Percentiles rank a stretch among this genome's conserved stretches.
These are phyloP conservation scores for Plasmodium fragile DNA, from an alignment of 169 alveolate species.

Conservation along the genomic window DNA sequence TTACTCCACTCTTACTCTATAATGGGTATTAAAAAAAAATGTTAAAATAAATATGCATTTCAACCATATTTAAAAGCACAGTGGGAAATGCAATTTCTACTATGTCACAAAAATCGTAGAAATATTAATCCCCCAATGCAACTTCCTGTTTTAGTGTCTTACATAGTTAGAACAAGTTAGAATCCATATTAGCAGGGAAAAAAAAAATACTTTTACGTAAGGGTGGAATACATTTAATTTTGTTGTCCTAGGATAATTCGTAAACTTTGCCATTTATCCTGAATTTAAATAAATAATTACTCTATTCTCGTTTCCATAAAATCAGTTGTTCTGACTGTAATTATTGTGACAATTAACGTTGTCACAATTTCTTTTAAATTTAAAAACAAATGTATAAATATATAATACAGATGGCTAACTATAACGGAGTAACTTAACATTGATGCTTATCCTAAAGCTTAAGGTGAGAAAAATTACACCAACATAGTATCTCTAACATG, in stretches of 20 bases:
- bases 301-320: not conserved
- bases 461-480: not conserved
- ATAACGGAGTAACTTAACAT: not conserved
- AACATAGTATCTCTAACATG: not conserved
- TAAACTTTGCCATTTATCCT: conserved; percentile 4
- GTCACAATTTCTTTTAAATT: not conserved
- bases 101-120: not conserved
- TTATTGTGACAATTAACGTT: not conserved
- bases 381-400: not conserved
- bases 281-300: not conserved
- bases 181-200: conserved; percentile 1
- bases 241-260: conserved; percentile 2
- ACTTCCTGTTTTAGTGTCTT: not conserved
- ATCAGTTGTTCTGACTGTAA: not conserved
- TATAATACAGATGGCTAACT: not conserved
- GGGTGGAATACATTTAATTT: not conserved
- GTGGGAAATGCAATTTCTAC: not conserved
- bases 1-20: not conserved
- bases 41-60: not conserved
- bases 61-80: not conserved
- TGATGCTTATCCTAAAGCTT: not conserved
- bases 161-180: not conserved
- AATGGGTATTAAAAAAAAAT: not conserved
- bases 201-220: not conserved
- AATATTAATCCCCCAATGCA: not conserved